These are phyloP conservation scores for Vaccinium macrocarpon DNA, from an alignment of 148 eudicot genomes.

Conservation along the genomic window DNA sequence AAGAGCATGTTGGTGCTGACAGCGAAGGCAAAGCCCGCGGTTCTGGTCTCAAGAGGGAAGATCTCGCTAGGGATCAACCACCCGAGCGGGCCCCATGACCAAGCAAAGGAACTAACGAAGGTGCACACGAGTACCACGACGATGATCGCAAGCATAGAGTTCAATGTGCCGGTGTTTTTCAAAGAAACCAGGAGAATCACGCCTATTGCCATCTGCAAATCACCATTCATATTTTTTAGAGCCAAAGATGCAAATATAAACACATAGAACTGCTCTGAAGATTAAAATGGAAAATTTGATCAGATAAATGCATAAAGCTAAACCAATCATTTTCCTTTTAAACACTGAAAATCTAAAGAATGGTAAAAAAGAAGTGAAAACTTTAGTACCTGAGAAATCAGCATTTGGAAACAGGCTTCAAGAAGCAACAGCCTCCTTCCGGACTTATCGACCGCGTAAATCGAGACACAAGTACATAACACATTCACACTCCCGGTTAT, in stretches of 20 bases:
- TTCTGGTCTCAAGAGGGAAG: constrained; percentile 44
- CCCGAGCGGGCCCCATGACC: constrained; percentile 48
- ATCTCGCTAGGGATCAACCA: constrained; percentile 40
- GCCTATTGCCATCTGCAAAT: constrained; percentile 44
- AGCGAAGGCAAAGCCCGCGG: constrained; percentile 44
- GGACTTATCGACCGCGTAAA: constrained; percentile 42
- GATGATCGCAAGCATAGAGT: constrained; percentile 25
- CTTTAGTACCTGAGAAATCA: constrained; percentile 36
- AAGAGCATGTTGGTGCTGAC: constrained; percentile 55
- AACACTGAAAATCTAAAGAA: not conserved
- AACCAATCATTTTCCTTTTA: no score
- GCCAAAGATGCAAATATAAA: not conserved
- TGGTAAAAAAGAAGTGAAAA: not conserved
- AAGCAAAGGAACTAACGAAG: constrained; percentile 57
- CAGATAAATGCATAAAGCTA: no score
- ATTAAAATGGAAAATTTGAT: no score
- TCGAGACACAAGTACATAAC: constrained; percentile 39
- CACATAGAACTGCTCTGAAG: no score
- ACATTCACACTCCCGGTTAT: constrained; percentile 52
- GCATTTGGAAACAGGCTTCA: constrained; percentile 58
- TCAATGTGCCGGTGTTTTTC: constrained; percentile 28
- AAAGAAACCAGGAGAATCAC: constrained; percentile 35
- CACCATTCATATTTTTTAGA: not conserved
- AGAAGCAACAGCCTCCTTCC: constrained; percentile 53
- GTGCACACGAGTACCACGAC: constrained; percentile 56